Conservation (phyloP, 495 filamentous ascomycete genomes). For the Hypoxylon fuscum region DNA sequence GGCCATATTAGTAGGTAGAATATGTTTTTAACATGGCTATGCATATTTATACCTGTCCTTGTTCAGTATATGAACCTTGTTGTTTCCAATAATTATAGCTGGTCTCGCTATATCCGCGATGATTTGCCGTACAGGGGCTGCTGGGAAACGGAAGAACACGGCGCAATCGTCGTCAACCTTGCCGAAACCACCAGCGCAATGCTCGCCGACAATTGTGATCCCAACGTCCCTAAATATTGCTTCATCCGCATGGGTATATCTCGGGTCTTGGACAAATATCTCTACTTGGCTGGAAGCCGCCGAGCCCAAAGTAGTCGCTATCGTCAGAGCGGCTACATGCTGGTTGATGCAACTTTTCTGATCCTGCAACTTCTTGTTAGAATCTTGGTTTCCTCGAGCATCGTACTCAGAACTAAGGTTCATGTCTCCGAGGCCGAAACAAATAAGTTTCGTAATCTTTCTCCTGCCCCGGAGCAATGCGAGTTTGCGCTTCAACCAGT, state of each 20-base stretch:
- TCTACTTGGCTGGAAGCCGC: not conserved
- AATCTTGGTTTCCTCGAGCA: no score
- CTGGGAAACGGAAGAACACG: slow-evolving; percentile 32
- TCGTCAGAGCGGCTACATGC: slow-evolving; percentile 8
- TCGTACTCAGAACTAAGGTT: no score
- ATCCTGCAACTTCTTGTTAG: no score
- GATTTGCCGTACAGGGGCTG: slow-evolving; percentile 39
- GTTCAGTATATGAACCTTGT: no score
- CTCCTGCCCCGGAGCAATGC: not conserved
- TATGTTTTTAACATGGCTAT: no score
- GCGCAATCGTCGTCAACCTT: slow-evolving; percentile 33
- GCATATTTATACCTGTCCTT: no score
- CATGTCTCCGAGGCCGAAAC: slow-evolving; percentile 21
- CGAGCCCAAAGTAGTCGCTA: not conserved
- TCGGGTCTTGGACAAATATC: slow-evolving; percentile 18
- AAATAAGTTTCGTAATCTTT: slow-evolving; percentile 13
- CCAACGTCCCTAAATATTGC: not conserved
- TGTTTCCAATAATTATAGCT: slow-evolving; percentile 42
- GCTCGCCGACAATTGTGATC: slow-evolving; percentile 38
- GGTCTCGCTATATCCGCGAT: slow-evolving; percentile 40
- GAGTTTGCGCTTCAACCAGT: slow-evolving; percentile 5
- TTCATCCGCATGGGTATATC: not conserved
- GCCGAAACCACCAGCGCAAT: slow-evolving; percentile 36
- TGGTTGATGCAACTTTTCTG: slow-evolving; percentile 2
- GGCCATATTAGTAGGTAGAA: not conserved